These are phyloP conservation scores for Fusarium sp. DNA, from an alignment of 2,329 filamentous ascomycete genomes.

Conservation along the genomic window DNA sequence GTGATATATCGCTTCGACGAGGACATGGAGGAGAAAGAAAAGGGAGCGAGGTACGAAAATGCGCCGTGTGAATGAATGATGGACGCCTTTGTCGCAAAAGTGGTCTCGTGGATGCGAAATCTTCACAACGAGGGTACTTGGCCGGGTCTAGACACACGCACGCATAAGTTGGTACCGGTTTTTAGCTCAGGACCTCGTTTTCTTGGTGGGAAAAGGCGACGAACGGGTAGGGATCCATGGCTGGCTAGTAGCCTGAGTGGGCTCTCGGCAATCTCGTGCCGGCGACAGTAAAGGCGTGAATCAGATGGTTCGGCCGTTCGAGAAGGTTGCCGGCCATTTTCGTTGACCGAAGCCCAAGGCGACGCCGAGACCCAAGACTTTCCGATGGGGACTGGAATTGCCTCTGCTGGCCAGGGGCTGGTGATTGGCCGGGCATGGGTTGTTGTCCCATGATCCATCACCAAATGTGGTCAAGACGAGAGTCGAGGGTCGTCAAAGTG, in stretches of 20 bases:
- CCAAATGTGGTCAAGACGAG: slow-evolving; percentile 11
- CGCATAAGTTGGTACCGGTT: slow-evolving; percentile 35
- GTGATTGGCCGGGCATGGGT: slow-evolving; percentile 29
- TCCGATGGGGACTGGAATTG: slow-evolving; percentile 8
- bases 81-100: slow-evolving; percentile 8
- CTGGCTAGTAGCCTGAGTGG: slow-evolving; percentile 23
- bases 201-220: slow-evolving; percentile 18
- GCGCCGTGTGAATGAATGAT: slow-evolving; percentile 21
- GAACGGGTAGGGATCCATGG: slow-evolving; percentile 17
- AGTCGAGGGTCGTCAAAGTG: slow-evolving; percentile 10
- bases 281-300: slow-evolving; percentile 32
- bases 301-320: slow-evolving; percentile 32
- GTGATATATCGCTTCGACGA: slow-evolving; percentile 1
- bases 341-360: slow-evolving; percentile 39
- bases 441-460: slow-evolving; percentile 13
- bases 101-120: slow-evolving; percentile 40
- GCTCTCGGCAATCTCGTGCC: slow-evolving; percentile 44
- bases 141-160: slow-evolving; percentile 38
- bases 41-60: slow-evolving; percentile 32
- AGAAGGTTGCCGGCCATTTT: slow-evolving; percentile 34
- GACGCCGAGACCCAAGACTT: slow-evolving; percentile 27
- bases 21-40: slow-evolving; percentile 8
- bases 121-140: slow-evolving; percentile 25
- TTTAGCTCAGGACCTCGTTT: slow-evolving; percentile 17
- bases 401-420: background rate